These are phyloP conservation scores for Hygrophoropsis aurantiaca DNA, from an alignment of 768 basidiomycete species.

Conservation along the genomic window DNA sequence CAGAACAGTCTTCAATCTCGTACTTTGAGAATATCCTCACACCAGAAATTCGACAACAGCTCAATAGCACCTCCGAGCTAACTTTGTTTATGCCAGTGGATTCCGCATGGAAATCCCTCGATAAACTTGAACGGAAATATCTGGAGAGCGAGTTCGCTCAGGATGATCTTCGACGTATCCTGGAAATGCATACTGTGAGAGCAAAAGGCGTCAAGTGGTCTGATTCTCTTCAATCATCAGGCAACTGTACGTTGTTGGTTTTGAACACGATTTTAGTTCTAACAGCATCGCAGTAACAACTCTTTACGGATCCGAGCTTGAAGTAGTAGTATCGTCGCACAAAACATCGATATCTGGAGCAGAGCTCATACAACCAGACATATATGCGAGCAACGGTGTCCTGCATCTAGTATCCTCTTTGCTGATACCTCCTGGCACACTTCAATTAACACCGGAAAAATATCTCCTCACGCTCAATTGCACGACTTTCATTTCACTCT, in stretches of 20 bases:
- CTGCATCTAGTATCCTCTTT: slow-evolving; percentile 86
- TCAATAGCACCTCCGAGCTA: slow-evolving; percentile 69
- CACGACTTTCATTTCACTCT: slow-evolving; percentile 82
- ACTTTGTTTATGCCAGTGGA: slow-evolving; percentile 90
- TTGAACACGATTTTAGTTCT: too few species aligned
- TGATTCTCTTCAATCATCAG: slow-evolving; percentile 52
- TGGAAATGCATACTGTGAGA: slow-evolving; percentile 75
- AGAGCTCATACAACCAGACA: slow-evolving; percentile 69
- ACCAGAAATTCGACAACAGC: slow-evolving; percentile 48
- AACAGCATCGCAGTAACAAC: slow-evolving; percentile 77
- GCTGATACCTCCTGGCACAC: slow-evolving; percentile 71
- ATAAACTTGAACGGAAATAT: slow-evolving; percentile 79
- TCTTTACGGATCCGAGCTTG: slow-evolving; percentile 63
- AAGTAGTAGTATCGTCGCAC: slow-evolving; percentile 53
- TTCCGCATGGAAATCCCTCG: slow-evolving; percentile 77
- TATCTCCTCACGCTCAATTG: slow-evolving; percentile 91
- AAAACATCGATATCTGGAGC: slow-evolving; percentile 59
- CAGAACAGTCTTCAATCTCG: slow-evolving; percentile 58
- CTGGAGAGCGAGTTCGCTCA: slow-evolving; percentile 85
- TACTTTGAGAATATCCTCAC: slow-evolving; percentile 77
- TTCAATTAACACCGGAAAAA: slow-evolving; percentile 90
- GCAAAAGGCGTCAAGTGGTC: slow-evolving; percentile 63
- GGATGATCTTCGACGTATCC: slow-evolving; percentile 74
- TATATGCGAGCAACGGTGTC: slow-evolving; percentile 94
- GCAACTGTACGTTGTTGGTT: slow-evolving; percentile 48